Conservation (phyloP, 768 basidiomycete species). For the Mycena vulgaris region DNA sequence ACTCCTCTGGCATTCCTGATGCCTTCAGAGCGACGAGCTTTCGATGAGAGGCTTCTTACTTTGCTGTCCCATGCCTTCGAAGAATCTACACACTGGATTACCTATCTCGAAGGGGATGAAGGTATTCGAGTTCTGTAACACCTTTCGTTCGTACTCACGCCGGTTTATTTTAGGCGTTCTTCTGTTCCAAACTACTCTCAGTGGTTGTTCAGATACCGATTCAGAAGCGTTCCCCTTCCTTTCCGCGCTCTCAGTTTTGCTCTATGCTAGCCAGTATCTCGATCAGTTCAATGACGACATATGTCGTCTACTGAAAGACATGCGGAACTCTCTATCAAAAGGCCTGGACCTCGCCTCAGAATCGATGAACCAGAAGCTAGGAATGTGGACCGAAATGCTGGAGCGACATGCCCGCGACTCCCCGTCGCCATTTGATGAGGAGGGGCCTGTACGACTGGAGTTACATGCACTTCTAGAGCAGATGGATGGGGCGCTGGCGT, state of each 20-base stretch:
- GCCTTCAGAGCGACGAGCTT: constrained; percentile 18
- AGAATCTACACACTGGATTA: neutral
- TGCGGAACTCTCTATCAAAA: constrained; percentile 24
- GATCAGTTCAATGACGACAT: constrained; percentile 23
- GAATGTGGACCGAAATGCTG: constrained; percentile 23
- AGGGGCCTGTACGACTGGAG: constrained; percentile 18
- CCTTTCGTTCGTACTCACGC: neutral
- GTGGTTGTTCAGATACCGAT: constrained; percentile 15
- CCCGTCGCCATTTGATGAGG: constrained; percentile 19
- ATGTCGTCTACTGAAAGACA: constrained; percentile 23
- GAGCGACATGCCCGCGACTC: constrained; percentile 1
- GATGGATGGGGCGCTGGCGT: constrained; percentile 24
- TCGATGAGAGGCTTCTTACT: constrained; percentile 17
- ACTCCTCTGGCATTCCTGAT: constrained; percentile 22
- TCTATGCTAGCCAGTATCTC: constrained; percentile 19
- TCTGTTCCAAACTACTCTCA: constrained; percentile 23
- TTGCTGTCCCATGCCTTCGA: constrained; percentile 21
- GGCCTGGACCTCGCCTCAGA: constrained; percentile 21
- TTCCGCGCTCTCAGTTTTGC: constrained; percentile 19
- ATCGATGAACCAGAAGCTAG: constrained; percentile 16
- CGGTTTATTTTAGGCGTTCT: constrained; percentile 18
- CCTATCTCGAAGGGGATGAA: constrained; percentile 10
- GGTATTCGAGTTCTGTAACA: constrained; percentile 15
- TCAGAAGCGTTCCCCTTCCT: constrained; percentile 26
- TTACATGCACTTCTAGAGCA: constrained; percentile 20